A percentile compares a stretch with the other conserved stretches of the same genome.
phyloP scores from a whole-genome alignment of 225 moss, liverwort and hornwort genomes.

The Lunularia cruciata region DNA sequence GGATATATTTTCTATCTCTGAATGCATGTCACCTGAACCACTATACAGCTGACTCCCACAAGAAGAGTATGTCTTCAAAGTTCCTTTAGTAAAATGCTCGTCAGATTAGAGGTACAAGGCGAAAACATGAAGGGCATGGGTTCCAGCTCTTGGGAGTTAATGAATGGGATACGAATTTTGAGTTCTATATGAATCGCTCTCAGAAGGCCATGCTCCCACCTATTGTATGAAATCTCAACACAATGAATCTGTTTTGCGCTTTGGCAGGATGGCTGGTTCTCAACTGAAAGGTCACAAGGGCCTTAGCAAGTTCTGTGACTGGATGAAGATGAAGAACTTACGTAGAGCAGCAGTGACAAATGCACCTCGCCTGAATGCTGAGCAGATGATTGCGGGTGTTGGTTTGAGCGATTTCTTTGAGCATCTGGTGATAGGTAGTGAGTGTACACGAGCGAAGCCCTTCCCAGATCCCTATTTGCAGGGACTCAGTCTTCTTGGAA shows the following conservation, averaged over 20 bases:
- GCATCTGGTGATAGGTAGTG: constrained; percentile 66
- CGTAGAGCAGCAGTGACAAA: constrained; percentile 88
- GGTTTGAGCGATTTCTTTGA: constrained; percentile 88
- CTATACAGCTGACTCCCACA: too few species aligned
- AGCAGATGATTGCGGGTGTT: constrained; percentile 77
- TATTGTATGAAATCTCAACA: too few species aligned
- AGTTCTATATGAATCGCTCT: neutral
- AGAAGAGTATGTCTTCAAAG: too few species aligned
- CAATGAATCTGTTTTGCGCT: neutral
- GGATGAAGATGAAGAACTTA: constrained; percentile 66
- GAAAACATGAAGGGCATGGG: too few species aligned
- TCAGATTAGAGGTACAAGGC: too few species aligned
- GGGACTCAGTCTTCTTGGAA: constrained; percentile 60
- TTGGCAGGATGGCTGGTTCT: constrained; percentile 54
- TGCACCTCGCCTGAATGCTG: constrained; percentile 73
- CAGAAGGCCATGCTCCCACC: neutral
- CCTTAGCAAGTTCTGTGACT: constrained; percentile 58
- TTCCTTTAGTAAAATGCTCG: too few species aligned
- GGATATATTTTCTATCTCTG: too few species aligned
- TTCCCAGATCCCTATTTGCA: constrained; percentile 93
- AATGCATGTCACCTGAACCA: too few species aligned
- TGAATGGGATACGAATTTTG: too few species aligned
- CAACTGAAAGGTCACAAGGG: constrained; percentile 59
- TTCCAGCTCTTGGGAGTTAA: too few species aligned
- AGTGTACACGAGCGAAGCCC: constrained; percentile 76